Percentiles rank a stretch among this genome's conserved stretches.
Evolutionary conservation across 306 rosid genomes (phyloP).

Genomic region (Mimosa pudica): DNA sequence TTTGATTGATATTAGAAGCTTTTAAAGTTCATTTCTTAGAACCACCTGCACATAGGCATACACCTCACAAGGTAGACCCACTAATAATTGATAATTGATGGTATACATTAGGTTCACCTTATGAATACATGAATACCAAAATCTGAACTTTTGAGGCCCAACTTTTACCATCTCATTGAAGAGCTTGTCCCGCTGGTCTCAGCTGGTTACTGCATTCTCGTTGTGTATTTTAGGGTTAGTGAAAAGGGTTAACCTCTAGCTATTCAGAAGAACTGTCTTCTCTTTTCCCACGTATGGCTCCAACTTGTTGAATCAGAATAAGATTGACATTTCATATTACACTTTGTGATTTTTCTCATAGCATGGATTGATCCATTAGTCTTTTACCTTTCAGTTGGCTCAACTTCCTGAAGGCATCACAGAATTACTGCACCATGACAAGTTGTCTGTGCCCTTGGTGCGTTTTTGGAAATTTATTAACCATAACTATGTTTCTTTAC

Average conservation of each 20-base stretch:
- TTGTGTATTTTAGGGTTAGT: not conserved
- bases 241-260: not conserved
- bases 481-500: not conserved
- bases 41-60: not conserved
- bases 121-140: not conserved
- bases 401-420: slow-evolving; percentile 96
- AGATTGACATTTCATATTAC: slow-evolving; percentile 23
- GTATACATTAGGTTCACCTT: not conserved
- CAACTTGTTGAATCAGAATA: slow-evolving; percentile 12
- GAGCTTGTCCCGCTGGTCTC: not conserved
- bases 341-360: slow-evolving; percentile 16
- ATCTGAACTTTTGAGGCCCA: slow-evolving; percentile 9
- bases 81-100: not conserved
- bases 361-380: slow-evolving; percentile 31
- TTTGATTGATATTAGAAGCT: not conserved
- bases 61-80: not conserved
- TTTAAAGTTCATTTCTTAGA: slow-evolving; percentile 9
- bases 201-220: not conserved
- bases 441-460: slow-evolving; percentile 81
- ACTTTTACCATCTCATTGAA: not conserved
- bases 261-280: slow-evolving; percentile 11
- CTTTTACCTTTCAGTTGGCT: slow-evolving; percentile 83
- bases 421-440: slow-evolving; percentile 84
- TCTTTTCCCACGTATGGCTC: slow-evolving; percentile 20
- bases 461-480: slow-evolving; percentile 37